Percentiles rank a stretch among this genome's conserved stretches.
Evolutionary conservation across 768 basidiomycete genomes (phyloP).

Genomic region (Trametes meyenii): DNA sequence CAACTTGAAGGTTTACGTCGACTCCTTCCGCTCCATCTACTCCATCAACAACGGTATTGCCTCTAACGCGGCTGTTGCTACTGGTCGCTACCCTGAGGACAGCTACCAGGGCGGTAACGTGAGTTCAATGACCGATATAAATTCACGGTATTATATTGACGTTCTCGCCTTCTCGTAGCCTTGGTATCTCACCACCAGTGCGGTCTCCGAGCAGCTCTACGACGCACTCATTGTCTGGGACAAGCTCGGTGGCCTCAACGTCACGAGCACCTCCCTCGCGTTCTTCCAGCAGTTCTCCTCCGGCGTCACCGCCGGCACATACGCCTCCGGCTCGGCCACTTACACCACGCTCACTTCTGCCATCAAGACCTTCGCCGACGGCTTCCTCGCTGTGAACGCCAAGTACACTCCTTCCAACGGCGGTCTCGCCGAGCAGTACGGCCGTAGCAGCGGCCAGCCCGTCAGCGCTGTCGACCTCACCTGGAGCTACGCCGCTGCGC

Average conservation of each 20-base stretch:
- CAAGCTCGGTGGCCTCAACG: conserved; percentile 47
- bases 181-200: conserved; percentile 74
- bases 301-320: conserved; percentile 54
- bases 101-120: conserved; percentile 73
- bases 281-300: conserved; percentile 71
- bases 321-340: conserved; percentile 47
- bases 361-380: conserved; percentile 63
- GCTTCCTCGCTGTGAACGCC: conserved; percentile 58
- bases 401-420: conserved; percentile 67
- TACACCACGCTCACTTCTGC: conserved; percentile 54
- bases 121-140: conserved; percentile 27
- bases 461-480: conserved; percentile 69
- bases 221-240: conserved; percentile 72
- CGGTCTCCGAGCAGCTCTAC: conserved; percentile 79
- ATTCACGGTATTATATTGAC: background rate
- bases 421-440: conserved; percentile 65
- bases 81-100: conserved; percentile 82
- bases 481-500: conserved; percentile 74
- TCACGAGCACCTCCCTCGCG: conserved; percentile 64
- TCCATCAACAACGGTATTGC: conserved; percentile 62
- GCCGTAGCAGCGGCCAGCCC: conserved; percentile 50
- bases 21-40: conserved; percentile 74
- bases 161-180: conserved; percentile 45
- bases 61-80: conserved; percentile 59
- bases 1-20: conserved; percentile 69